A percentile compares a stretch with the other conserved stretches of the same genome.
Conservation (phyloP, 257 asterid species). For the Przewalskia tangutica region DNA sequence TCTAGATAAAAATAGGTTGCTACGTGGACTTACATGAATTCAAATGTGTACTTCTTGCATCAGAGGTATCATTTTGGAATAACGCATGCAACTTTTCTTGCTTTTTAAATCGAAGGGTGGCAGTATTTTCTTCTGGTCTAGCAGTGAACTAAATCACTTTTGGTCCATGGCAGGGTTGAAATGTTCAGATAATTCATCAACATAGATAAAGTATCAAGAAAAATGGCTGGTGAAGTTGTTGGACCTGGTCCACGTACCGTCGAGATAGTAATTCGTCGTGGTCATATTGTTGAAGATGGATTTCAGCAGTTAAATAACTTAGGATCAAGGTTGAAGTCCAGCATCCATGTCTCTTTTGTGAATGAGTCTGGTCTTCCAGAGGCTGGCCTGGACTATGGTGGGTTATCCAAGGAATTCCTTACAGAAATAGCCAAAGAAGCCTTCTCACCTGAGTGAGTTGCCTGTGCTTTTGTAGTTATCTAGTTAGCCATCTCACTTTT, state of each 20-base stretch:
- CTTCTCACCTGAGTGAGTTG: constrained; percentile 78
- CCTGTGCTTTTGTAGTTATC: constrained; percentile 3
- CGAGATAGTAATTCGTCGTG: constrained; percentile 81
- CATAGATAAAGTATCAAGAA: constrained; percentile 84
- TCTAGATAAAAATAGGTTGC: neutral
- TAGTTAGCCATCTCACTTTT: neutral
- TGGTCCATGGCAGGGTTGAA: constrained; percentile 55
- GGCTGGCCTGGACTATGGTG: constrained; percentile 98
- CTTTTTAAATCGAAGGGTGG: neutral
- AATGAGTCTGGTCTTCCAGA: constrained; percentile 96
- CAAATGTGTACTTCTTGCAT: neutral
- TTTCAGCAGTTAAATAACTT: constrained; percentile 70
- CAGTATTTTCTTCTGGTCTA: neutral
- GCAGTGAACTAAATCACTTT: constrained; percentile 3
- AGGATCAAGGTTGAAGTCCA: constrained; percentile 74
- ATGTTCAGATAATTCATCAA: constrained; percentile 89
- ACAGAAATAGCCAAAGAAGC: constrained; percentile 80
- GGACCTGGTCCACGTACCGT: constrained; percentile 65
- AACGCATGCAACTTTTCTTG: neutral
- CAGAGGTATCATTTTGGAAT: neutral
- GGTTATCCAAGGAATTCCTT: constrained; percentile 90
- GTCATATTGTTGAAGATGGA: constrained; percentile 88
- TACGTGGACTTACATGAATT: neutral
- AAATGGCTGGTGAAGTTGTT: constrained; percentile 68
- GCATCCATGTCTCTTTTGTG: constrained; percentile 80